Percentiles rank a stretch among this genome's conserved stretches.
Conservation (phyloP, 2,329 filamentous ascomycete genomes). For the Gnomoniopsis sp. region DNA sequence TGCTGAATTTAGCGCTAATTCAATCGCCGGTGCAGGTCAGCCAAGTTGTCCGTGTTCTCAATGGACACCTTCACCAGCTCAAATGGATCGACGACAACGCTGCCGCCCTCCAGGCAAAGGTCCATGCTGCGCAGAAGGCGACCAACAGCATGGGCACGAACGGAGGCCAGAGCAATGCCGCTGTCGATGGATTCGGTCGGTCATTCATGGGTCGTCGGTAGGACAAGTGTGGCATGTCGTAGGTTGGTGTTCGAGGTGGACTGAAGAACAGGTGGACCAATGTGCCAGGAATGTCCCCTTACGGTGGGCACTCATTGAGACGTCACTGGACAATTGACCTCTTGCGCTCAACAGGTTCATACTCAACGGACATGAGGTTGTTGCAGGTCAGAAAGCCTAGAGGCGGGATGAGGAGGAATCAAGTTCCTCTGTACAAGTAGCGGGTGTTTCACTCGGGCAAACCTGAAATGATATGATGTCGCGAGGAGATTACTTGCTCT, state of each 20-base stretch:
- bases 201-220: slow-evolving; percentile 77
- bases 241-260: not conserved
- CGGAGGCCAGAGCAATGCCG: slow-evolving; percentile 62
- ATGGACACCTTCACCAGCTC: slow-evolving; percentile 85
- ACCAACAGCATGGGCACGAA: slow-evolving; percentile 58
- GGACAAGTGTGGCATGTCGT: slow-evolving; percentile 19
- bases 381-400: not conserved
- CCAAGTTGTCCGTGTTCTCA: slow-evolving; percentile 93
- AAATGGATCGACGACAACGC: slow-evolving; percentile 92
- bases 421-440: not conserved
- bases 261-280: not conserved
- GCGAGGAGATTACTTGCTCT: not conserved
- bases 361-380: too few relatives aligned
- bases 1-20: slow-evolving; percentile 22
- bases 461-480: not conserved
- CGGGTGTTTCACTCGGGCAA: not conserved
- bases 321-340: too few relatives aligned
- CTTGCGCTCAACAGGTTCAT: too few relatives aligned
- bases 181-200: slow-evolving; percentile 85
- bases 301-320: too few relatives aligned
- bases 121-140: slow-evolving; percentile 76
- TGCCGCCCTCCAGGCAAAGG: slow-evolving; percentile 75
- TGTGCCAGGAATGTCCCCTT: not conserved
- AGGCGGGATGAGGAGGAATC: not conserved
- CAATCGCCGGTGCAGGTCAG: slow-evolving; percentile 59